Base-by-base conservation (phyloP, 2,329 filamentous ascomycete species). In the Ophiocordyceps camponoti-saundersi region DNA sequence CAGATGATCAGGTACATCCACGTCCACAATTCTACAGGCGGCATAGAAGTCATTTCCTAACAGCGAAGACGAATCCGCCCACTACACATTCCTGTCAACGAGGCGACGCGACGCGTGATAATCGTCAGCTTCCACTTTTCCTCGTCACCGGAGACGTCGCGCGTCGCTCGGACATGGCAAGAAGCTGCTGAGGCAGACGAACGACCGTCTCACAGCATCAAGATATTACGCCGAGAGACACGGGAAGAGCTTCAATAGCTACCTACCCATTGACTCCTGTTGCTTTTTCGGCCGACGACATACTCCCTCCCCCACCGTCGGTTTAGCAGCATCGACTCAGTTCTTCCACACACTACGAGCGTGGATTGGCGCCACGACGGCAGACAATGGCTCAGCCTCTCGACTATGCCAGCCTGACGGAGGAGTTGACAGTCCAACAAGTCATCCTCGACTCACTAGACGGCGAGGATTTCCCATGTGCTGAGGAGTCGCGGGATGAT, bases 401-500 rank as follows among this genome's bases (percentile, higher is more conserved):
- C 11, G 23, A 30, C 26, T 16, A 12, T 16, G 8, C 10, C 13
- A 26, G 16, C 22, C 52, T 71, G 20, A 52, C 51, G 18, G 65
- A 69, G 44, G 68, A 72, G 47, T 55, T 73, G 49, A 58, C 53
- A 30, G 59, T 70, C 20, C 64, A 70, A 49, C 58, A 58, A 44
- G 65, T 66, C 45, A 60, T 73, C 20, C 57, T 73, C 3, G 51
- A 55, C 8, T 72, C 69, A 2, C 60, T 73, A n/a, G 39, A 50
- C 20, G 50, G 18, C 36, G 36, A 40, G n/a, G n/a, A 40, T 7
- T 46, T 22, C 53, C 53, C 32, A 46, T 49, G 7, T 57, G 58
- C 57, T 34, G 61, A 64, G 30, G 48, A 53, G 15, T 57, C 61
- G 51, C 55, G 61, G 16, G 44, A 46, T 13, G 55, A 58, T 45